Evolutionary conservation across 2,329 filamentous ascomycete species (phyloP), one percentile per base, ranked within the genome.

Genomic region (Capronia americana): DNA sequence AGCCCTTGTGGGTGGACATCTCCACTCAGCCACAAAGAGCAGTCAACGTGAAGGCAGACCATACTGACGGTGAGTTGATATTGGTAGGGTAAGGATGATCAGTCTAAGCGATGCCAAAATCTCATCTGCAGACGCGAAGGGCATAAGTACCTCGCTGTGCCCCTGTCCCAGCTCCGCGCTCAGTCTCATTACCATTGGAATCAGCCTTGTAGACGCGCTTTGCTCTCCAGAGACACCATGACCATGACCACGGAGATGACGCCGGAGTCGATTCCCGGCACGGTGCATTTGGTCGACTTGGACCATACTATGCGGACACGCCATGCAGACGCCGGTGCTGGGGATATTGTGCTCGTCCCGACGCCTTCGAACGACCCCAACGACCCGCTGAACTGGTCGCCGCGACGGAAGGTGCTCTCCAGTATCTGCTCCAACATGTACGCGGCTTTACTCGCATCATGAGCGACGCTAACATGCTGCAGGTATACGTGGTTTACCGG

Each of bases 321-420:
- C 24, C 65, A 67, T 32, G 65, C 65, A 14, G 30, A 64, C 12
- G 69, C 69, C 24, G 58, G 41, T 14, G 58, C 73, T n/a, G 51
- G 63, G 11, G 74, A 77, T 50, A 74, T 79, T 26, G 70, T 79
- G 5, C 74, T 79, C 10, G 72, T 76, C 1, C 78, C 78, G 1
- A 68, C 69, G 1, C 79, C 79, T 4, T 78, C 76, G 7, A 65
- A 72, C 28, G 76, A 80, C 64, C 78, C 79, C 2, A 76, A 80
- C 63, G 79, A 80, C 61, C 78, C 78, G 7, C 69, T 80, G 55
- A 79, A 79, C 57, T 79, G 78, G 77, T 68, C 72, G 2, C 72
- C 71, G 24, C 59, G 70, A 26, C 72, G 78, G 20, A 80, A 80
- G 64, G 46, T 72, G 41, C 64, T 77, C 4, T 75, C 77, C 4